These are phyloP conservation scores for Wickerhamiella occidentalis DNA, from an alignment of 805 yeast species.

Conservation along the genomic window DNA sequence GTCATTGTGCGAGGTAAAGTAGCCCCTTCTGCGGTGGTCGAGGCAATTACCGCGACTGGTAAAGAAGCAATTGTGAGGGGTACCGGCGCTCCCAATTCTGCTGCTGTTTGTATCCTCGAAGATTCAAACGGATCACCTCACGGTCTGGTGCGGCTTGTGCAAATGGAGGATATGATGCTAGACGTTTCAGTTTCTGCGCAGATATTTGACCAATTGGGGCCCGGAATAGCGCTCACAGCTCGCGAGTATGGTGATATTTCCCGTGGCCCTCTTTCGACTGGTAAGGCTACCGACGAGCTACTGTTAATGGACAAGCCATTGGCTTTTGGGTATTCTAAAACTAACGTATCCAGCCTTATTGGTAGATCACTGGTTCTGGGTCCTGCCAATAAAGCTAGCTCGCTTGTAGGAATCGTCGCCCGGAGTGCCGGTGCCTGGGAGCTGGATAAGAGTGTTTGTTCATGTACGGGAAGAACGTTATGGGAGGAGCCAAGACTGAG, in stretches of 20 bases:
- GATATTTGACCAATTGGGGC: not conserved
- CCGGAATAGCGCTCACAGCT: not conserved
- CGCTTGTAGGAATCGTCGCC: conserved; percentile 77
- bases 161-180: conserved; percentile 48
- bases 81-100: conserved; percentile 72
- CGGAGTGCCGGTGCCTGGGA: conserved; percentile 97
- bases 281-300: conserved; percentile 28
- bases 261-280: conserved; percentile 29
- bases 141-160: conserved; percentile 78
- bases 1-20: conserved; percentile 57
- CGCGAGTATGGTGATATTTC: conserved; percentile 67
- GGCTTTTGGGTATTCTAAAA: not conserved
- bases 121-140: conserved; percentile 55
- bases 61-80: conserved; percentile 89
- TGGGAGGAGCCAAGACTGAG: conserved; percentile 58
- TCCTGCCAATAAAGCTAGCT: conserved; percentile 14
- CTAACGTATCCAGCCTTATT: conserved; percentile 12
- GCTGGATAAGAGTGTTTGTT: conserved; percentile 82
- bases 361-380: conserved; percentile 20
- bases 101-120: conserved; percentile 86
- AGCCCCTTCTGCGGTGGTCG: conserved; percentile 66
- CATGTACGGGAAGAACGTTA: conserved; percentile 87
- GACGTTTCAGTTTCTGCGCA: conserved; percentile 55
- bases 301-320: conserved; percentile 16
- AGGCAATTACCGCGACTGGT: conserved; percentile 59